Percentiles rank a stretch among this genome's conserved stretches.
Evolutionary conservation across 192 early-diverging fungal genomes (phyloP).

Genomic region (Podochytrium sp.): DNA sequence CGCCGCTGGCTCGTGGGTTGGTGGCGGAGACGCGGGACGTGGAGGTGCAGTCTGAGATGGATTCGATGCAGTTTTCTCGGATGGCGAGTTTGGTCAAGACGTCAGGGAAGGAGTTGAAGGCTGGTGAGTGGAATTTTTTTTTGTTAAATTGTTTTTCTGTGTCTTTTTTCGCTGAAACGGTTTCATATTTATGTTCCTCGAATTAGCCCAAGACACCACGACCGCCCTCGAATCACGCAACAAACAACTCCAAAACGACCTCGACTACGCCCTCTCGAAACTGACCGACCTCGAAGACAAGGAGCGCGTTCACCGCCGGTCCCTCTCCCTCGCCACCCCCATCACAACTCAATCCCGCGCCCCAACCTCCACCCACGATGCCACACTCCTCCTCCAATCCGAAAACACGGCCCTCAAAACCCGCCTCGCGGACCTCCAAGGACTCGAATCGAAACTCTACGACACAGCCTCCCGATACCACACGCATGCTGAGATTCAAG

Average conservation of each 20-base stretch:
- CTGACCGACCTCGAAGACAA: background rate
- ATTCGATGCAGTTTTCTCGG: background rate
- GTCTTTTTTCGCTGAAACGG: no score
- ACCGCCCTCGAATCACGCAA: background rate
- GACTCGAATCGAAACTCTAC: slow-evolving; percentile 6
- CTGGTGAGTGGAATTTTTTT: background rate
- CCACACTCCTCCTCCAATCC: slow-evolving; percentile 8
- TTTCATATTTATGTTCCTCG: background rate
- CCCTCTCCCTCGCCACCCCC: background rate
- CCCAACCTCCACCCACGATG: background rate
- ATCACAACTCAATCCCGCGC: background rate
- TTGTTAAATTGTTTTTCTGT: no score
- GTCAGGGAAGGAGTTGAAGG: background rate
- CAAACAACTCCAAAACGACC: background rate
- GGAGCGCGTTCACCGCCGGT: background rate
- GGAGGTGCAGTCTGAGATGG: background rate
- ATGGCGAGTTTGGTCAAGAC: background rate
- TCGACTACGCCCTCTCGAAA: background rate
- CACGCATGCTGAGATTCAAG: slow-evolving; percentile 11
- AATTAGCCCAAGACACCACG: background rate
- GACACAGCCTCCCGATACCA: slow-evolving; percentile 10
- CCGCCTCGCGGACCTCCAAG: slow-evolving; percentile 21
- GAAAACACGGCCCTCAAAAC: slow-evolving; percentile 18
- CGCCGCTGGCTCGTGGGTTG: background rate
- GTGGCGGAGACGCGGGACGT: background rate